Evolutionary conservation across 2,329 filamentous ascomycete genomes (phyloP).

Genomic region (Tolypocladium pustulatum): DNA sequence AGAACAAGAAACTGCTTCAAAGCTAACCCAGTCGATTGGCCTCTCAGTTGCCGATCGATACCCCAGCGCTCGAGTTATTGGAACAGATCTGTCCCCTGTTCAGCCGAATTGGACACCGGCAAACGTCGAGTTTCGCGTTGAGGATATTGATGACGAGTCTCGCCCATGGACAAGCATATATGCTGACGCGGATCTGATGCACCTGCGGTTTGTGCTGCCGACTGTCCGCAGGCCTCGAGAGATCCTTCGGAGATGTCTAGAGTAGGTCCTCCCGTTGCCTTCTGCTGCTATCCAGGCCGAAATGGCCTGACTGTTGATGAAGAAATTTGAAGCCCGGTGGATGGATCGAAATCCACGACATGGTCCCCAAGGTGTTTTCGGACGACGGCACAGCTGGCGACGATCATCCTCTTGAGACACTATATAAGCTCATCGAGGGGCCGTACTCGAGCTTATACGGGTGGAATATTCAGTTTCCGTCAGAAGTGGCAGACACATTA

Average conservation of each 20-base stretch:
- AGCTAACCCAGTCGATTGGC: conserved; percentile 2
- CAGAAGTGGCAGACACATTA: conserved; percentile 16
- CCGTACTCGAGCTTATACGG: conserved; percentile 21
- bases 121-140: conserved; percentile 41
- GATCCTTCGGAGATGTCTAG: conserved; percentile 36
- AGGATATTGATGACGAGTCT: conserved; percentile 24
- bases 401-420: conserved; percentile 19
- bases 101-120: conserved; percentile 38
- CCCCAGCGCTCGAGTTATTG: conserved; percentile 34
- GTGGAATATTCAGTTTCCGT: conserved; percentile 22
- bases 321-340: conserved; percentile 26
- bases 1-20: not conserved
- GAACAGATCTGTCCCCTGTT: conserved; percentile 33
- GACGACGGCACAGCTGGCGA: conserved; percentile 18
- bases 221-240: conserved; percentile 39
- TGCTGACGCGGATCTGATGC: conserved; percentile 38
- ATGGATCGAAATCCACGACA: conserved; percentile 29
- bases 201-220: conserved; percentile 38
- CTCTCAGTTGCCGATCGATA: conserved; percentile 31
- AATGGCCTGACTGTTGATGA: not conserved
- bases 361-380: conserved; percentile 19
- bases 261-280: conserved; percentile 12
- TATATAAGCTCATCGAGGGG: conserved; percentile 21
- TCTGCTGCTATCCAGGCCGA: not conserved
- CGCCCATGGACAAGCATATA: conserved; percentile 25